A percentile compares a stretch with the other conserved stretches of the same genome.
Conservation (phyloP, 2,329 filamentous ascomycete species). For the Colletotrichum sp. region DNA sequence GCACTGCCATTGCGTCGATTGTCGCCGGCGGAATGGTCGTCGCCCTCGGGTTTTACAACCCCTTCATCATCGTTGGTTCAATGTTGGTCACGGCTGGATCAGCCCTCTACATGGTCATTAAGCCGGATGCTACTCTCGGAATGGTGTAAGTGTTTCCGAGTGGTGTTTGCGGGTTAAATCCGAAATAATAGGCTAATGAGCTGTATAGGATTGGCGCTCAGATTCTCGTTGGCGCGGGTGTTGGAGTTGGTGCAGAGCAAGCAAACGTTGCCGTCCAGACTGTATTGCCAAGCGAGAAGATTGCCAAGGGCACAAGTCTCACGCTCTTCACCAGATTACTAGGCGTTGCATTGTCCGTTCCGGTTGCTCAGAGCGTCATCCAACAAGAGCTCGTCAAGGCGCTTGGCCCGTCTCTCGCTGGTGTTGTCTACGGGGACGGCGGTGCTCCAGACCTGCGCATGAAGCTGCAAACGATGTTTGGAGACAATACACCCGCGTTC, state of each 20-base stretch:
- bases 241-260: conserved; percentile 48
- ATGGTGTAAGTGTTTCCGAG: not conserved
- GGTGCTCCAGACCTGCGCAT: not conserved
- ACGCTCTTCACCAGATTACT: not conserved
- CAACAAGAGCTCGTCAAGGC: not conserved
- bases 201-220: conserved; percentile 45
- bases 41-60: not conserved
- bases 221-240: conserved; percentile 43
- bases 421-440: not conserved
- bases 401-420: not conserved
- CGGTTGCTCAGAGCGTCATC: not conserved
- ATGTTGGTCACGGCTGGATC: not conserved
- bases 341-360: not conserved
- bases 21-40: not conserved
- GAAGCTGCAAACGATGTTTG: not conserved
- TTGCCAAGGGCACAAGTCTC: conserved; percentile 32
- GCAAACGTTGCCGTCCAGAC: conserved; percentile 51
- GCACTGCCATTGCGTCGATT: not conserved
- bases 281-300: conserved; percentile 44
- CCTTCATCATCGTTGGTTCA: not conserved
- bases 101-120: not conserved
- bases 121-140: not conserved
- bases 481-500: not conserved
- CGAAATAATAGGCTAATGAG: not conserved
- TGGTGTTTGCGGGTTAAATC: not conserved